Conservation (phyloP, 1,284 basidiomycete species). For the Blastosporella zonata region DNA sequence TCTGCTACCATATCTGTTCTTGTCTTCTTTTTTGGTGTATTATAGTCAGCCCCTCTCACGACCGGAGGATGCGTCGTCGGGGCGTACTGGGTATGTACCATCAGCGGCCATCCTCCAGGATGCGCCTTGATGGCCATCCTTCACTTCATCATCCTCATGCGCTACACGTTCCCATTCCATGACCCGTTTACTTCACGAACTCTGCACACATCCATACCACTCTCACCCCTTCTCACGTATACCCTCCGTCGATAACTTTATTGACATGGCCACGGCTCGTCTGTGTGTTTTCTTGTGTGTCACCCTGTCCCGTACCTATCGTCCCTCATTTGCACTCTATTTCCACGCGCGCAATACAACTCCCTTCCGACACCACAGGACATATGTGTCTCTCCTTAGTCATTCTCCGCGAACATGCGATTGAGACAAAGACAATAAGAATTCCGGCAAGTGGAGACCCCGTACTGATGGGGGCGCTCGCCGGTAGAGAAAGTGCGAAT, state of each 20-base stretch:
- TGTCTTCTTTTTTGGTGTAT: slow-evolving; percentile 13
- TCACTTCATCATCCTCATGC: slow-evolving; percentile 22
- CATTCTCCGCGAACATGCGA: not conserved
- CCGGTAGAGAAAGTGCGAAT: slow-evolving; percentile 11
- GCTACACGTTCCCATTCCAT: slow-evolving; percentile 29
- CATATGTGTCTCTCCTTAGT: not conserved
- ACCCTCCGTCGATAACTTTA: slow-evolving; percentile 22
- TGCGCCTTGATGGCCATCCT: slow-evolving; percentile 35
- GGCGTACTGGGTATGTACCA: slow-evolving; percentile 32
- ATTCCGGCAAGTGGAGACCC: slow-evolving; percentile 8
- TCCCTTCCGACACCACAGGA: slow-evolving; percentile 9
- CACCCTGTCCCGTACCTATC: slow-evolving; percentile 4
- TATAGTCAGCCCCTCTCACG: slow-evolving; percentile 19
- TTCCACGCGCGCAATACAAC: slow-evolving; percentile 9
- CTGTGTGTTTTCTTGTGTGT: slow-evolving; percentile 19
- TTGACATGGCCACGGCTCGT: slow-evolving; percentile 13
- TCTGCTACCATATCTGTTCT: slow-evolving; percentile 12
- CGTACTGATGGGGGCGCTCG: not conserved
- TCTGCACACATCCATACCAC: slow-evolving; percentile 27
- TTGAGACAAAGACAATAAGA: slow-evolving; percentile 15
- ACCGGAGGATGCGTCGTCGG: slow-evolving; percentile 31
- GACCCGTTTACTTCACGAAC: slow-evolving; percentile 27
- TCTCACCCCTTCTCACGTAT: slow-evolving; percentile 17
- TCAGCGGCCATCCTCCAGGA: slow-evolving; percentile 27
- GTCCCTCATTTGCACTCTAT: not conserved